Percentiles rank a stretch among this genome's conserved stretches.
These are phyloP conservation scores for Arthroderma sp. DNA, from an alignment of 2,329 filamentous ascomycete species.

Conservation along the genomic window DNA sequence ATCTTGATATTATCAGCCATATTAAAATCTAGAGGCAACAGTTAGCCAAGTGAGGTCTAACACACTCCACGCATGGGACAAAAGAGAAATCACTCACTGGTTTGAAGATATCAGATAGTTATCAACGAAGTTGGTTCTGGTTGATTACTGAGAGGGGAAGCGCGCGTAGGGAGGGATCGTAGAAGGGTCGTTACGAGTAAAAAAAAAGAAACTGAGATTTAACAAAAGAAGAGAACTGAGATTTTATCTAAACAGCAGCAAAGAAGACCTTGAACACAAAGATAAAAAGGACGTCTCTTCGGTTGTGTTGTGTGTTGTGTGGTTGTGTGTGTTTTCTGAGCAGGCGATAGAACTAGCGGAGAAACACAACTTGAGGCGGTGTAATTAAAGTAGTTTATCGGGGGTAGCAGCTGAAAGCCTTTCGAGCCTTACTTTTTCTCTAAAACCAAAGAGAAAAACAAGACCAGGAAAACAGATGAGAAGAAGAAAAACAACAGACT, in stretches of 20 bases:
- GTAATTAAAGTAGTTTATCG: background rate
- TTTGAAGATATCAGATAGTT: background rate
- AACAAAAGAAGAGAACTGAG: slow-evolving; percentile 9
- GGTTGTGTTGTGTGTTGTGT: background rate
- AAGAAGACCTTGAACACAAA: slow-evolving; percentile 16
- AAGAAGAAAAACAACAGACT: slow-evolving; percentile 14
- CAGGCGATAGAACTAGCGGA: background rate
- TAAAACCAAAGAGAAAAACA: slow-evolving; percentile 6
- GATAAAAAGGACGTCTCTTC: background rate
- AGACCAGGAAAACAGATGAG: slow-evolving; percentile 1
- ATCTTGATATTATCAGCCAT: slow-evolving; percentile 48
- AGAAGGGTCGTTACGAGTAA: slow-evolving; percentile 1
- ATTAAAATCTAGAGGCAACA: slow-evolving; percentile 10
- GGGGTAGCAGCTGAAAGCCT: background rate
- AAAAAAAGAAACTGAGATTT: background rate
- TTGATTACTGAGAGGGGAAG: background rate
- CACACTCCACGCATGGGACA: background rate
- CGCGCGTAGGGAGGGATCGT: background rate
- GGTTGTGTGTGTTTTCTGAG: background rate
- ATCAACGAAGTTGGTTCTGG: background rate
- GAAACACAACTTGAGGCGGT: background rate
- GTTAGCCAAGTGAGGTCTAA: background rate
- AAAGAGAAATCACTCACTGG: background rate
- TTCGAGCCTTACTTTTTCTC: slow-evolving; percentile 1
- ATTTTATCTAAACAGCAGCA: slow-evolving; percentile 21